Base-by-base conservation (phyloP, 768 basidiomycete species). In the Lyophyllum semitale region DNA sequence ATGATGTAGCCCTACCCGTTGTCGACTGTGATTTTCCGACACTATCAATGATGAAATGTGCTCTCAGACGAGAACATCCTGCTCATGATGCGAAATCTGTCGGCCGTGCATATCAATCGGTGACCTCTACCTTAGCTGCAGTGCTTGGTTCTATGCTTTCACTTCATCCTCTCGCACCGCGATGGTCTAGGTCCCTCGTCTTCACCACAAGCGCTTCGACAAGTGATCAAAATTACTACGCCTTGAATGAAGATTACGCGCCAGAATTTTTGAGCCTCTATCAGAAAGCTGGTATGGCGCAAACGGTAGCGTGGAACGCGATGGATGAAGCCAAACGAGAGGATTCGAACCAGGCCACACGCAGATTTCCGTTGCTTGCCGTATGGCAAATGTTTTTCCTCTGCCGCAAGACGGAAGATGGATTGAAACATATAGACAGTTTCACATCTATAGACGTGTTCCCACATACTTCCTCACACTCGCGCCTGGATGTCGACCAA, bases 371-470 rank as follows among this genome's bases (percentile, higher is more conserved):
- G 0, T 22, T 8, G 1, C 48, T 56, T 29, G 55, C 49, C 4
- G 44, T 46, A 8, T 56, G 55, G 55, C 44, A 56, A 20, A 47
- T 56, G 37, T 47, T 51, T 41, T 56, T 56, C 11, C 11, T 44
- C 12, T 44, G 22, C 29, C n/a, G 26, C 8, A 27, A 50, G 18
- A 33, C 54, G 11, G 54, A 55, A 45, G 47, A 42, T 32, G 53
- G 22, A 4, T 22, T 55, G 23, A 29, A 48, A 35, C 20, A 40
- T 22, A 20, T 54, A 22, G 46, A 48, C 35, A 46, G 17, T 6
- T 12, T 54, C 1, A 13, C 22, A 4, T 4, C 40, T 1, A 20
- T 27, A 37, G 37, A 12, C 15, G 23, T 9, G 3, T 54, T 48
- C 8, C 53, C 45, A 12, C 26, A 40, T 22, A n/a, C 1, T 30